Evolutionary conservation across 2,329 filamentous ascomycete species (phyloP), one percentile per base, ranked within the genome.

Genomic region (Monosporascus cannonballus): DNA sequence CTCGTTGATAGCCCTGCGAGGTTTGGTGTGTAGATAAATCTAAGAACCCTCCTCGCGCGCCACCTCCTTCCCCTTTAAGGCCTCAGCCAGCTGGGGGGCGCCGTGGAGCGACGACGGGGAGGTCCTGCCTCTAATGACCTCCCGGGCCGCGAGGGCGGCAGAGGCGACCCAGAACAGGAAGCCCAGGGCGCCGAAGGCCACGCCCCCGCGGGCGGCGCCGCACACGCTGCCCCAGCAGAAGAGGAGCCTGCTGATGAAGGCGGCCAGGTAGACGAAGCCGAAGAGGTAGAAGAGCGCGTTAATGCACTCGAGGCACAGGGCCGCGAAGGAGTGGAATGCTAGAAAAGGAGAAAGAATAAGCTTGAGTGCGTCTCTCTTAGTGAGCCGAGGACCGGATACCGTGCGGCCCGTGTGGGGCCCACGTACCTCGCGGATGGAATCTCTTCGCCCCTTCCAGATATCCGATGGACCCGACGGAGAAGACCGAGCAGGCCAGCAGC

Each of bases 191-290:
- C 78, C 75, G 48, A 84, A 74, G 42, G 76, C 77, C n/a, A 77
- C 74, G 54, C 77, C 74, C 44, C 79, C 78, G 20, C 77, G 76
- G 41, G 79, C 80, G 14, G 77, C 74, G 24, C 71, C 71, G 69
- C 83, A 86, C 25, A 84, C 78, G 38, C 70, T 71, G 42, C 81
- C 82, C 27, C 73, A 71, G 68, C 82, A 85, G 69, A 81, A 81
- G 51, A 77, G 67, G 48, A 85, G 70, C 50, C 71, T 70, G 63
- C 73, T 71, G 57, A 85, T 75, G 68, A 83, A 84, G 56, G 79
- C 74, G 44, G 78, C 72, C 20, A 84, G 73, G 9, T 79, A 79
- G 59, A 83, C 73, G 69, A 84, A 84, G 52, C 80, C 81, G 20
- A 74, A 71, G 64, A 85, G 80, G 69, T 81, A 83, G 63, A 84